Conservation (phyloP, 345 rosid species). For the Aquilaria sinensis region DNA sequence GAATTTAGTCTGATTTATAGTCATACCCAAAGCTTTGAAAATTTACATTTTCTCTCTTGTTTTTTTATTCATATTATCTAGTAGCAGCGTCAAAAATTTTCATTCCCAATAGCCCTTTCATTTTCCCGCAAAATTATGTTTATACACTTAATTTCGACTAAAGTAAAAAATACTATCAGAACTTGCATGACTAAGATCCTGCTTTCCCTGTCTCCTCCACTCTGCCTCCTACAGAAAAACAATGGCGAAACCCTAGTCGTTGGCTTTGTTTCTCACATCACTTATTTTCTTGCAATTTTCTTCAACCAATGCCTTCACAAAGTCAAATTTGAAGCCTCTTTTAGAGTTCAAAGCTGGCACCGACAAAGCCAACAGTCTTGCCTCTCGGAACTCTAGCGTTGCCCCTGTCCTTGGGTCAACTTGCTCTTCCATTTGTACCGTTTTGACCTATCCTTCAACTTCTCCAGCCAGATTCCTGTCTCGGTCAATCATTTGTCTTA, state of each 20-base stretch:
- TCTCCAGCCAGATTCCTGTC: constrained; percentile 61
- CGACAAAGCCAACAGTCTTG: constrained; percentile 46
- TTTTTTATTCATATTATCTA: too few relatives aligned
- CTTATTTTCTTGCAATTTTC: constrained; percentile 11
- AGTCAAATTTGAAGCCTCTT: constrained; percentile 49
- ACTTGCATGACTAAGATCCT: not conserved
- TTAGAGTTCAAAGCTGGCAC: constrained; percentile 47
- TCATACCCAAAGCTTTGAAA: too few relatives aligned
- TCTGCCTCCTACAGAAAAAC: constrained; percentile 19
- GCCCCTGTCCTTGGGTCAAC: constrained; percentile 47
- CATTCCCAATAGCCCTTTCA: too few relatives aligned
- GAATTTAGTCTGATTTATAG: too few relatives aligned
- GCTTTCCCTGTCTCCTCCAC: constrained; percentile 7
- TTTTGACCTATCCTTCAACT: constrained; percentile 69
- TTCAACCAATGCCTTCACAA: constrained; percentile 19
- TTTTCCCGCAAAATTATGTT: too few relatives aligned
- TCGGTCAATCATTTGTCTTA: constrained; percentile 46
- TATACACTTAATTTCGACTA: too few relatives aligned
- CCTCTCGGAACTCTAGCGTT: constrained; percentile 52
- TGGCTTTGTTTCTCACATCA: constrained; percentile 7
- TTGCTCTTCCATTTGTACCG: constrained; percentile 60
- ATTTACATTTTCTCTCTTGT: too few relatives aligned
- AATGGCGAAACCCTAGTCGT: constrained; percentile 37
- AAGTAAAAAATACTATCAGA: too few relatives aligned
- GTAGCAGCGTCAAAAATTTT: too few relatives aligned